Conservation (phyloP, 78 protist genomes). For the Bodo saltans region DNA sequence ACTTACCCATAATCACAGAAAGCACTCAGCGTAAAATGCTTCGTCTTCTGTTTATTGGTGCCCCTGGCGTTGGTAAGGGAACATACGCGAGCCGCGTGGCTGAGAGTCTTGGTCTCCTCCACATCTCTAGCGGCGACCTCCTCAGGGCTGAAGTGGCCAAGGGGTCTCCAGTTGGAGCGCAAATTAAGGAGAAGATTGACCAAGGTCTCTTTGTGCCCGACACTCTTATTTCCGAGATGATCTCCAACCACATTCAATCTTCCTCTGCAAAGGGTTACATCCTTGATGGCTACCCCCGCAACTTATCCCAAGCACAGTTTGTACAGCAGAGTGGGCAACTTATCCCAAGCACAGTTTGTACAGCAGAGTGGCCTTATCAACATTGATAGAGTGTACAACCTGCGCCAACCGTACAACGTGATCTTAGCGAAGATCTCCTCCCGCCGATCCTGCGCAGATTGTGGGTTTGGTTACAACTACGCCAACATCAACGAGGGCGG, state of each 20-base stretch:
- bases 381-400: conserved; percentile 29
- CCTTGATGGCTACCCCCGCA: conserved; percentile 48
- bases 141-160: conserved; percentile 38
- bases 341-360: conserved; percentile 14
- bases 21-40: too few species aligned
- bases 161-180: conserved; percentile 19
- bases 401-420: conserved; percentile 15
- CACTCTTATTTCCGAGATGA: background rate
- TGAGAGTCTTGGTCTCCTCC: background rate
- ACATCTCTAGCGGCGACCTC: conserved; percentile 28
- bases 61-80: conserved; percentile 49
- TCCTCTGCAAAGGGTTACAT: conserved; percentile 17
- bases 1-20: too few species aligned
- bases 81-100: conserved; percentile 25
- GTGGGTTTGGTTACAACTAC: conserved; percentile 34
- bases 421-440: conserved; percentile 27
- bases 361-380: background rate
- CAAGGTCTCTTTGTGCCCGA: conserved; percentile 23
- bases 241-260: too few species aligned
- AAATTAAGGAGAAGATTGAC: conserved; percentile 30
- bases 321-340: conserved; percentile 5
- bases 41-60: conserved; percentile 20
- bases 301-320: conserved; percentile 7
- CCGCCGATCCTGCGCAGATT: conserved; percentile 27
- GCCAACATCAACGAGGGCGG: background rate